Evolutionary conservation across 208 protist species (phyloP), one percentile per base, ranked within the genome.

Genomic region (Leishmania amazonensis): DNA sequence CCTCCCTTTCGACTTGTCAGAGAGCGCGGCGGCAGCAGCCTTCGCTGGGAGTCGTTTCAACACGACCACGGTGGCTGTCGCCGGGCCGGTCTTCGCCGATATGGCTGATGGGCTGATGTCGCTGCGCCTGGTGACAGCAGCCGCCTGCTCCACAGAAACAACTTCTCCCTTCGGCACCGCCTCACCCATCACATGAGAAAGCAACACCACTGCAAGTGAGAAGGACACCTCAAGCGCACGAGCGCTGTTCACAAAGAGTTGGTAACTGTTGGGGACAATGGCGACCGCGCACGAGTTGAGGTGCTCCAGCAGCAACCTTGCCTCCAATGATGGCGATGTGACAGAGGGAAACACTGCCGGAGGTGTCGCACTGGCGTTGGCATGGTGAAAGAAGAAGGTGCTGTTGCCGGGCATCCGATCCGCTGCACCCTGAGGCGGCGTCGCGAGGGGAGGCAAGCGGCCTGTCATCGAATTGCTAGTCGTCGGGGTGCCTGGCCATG

Each of bases 121-220:
- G 47, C 11, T 31, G 72, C n/a, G 74, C 24, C 51, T 49, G 64
- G 24, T 11, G 6, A 54, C 47, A 19, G 15, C 4, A 19, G 75
- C 24, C 2, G 35, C 24, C 73, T 35, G 49, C 51, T 8, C 70
- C 24, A 13, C 21, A 4, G 24, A 53, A 3, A 40, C 57, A n/a
- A n/a, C 67, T 42, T 74, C 72, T n/a, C 62, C 49, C n/a, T 54
- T 60, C 68, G 70, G 78, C 67, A 79, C 28, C 49, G 75, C 78
- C 67, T 86, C 83, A 71, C 79, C 75, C 74, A 83, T 71, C 31
- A 86, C 79, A 71, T 86, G 78, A n/a, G 78, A 86, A 45, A 86
- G 83, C 24, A 86, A 53, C n/a, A 83, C 75, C 65, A 86, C 51
- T 19, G 78, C 54, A 24, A 86, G 62, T 35, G 78, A 86, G 75